These are phyloP conservation scores for Alternaria sp. DNA, from an alignment of 2,329 filamentous ascomycete genomes.

Conservation along the genomic window DNA sequence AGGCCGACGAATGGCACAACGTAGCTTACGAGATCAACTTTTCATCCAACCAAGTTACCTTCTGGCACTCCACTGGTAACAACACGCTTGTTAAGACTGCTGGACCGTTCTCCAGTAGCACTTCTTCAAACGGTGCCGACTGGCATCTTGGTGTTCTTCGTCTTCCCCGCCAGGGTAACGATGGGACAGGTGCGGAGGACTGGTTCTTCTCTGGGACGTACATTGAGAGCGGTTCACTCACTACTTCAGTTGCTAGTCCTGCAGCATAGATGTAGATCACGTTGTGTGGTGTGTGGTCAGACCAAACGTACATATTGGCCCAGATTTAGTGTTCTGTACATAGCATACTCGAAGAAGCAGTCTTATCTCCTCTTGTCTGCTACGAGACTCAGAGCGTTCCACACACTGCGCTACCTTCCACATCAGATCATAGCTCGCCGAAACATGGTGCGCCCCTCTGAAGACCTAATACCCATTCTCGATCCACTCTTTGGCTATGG, in stretches of 20 bases:
- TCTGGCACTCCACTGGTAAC: conserved; percentile 74
- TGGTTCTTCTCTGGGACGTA: conserved; percentile 78
- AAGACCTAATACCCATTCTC: background rate
- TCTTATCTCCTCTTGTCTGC: background rate
- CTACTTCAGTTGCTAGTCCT: conserved; percentile 44
- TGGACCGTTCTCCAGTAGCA: conserved; percentile 66
- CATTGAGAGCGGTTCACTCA: conserved; percentile 65
- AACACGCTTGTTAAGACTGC: conserved; percentile 66
- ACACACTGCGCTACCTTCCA: background rate
- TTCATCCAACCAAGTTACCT: conserved; percentile 65
- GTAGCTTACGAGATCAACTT: conserved; percentile 79
- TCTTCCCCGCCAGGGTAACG: conserved; percentile 65
- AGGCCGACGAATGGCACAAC: conserved; percentile 75
- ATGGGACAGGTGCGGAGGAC: conserved; percentile 65
- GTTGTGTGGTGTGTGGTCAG: background rate
- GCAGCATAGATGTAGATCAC: background rate
- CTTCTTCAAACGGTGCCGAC: conserved; percentile 72
- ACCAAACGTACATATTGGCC: background rate
- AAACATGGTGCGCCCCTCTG: background rate
- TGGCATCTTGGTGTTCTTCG: conserved; percentile 77
- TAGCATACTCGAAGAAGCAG: background rate
- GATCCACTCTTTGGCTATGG: background rate
- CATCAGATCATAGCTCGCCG: background rate
- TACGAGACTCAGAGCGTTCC: background rate
- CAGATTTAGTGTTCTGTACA: background rate